These are phyloP conservation scores for Hortiboletus flavorubellus DNA, from an alignment of 768 basidiomycete species.

Conservation along the genomic window DNA sequence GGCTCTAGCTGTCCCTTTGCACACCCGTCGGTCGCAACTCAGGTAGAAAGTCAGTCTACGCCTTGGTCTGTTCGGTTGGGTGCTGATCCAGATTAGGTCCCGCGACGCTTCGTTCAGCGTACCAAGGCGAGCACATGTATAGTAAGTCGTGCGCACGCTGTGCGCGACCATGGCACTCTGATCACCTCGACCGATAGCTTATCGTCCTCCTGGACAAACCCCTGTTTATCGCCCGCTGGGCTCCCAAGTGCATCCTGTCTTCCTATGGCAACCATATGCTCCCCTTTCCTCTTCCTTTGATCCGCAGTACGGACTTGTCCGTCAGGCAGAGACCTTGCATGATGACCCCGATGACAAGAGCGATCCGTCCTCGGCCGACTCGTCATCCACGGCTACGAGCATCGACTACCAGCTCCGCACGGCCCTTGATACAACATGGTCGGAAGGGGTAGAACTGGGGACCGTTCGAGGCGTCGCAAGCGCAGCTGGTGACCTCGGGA, in stretches of 20 bases:
- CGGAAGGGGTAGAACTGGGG: constrained; percentile 1
- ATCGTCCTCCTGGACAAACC: constrained; percentile 13
- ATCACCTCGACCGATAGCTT: constrained; percentile 16
- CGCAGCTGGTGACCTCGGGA: constrained; percentile 10
- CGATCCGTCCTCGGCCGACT: constrained; percentile 27
- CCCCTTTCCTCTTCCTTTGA: constrained; percentile 15
- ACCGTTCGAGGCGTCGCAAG: background rate
- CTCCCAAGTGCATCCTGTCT: constrained; percentile 15
- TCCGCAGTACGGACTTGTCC: constrained; percentile 10
- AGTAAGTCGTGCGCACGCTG: constrained; percentile 11
- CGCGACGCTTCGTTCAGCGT: constrained; percentile 6
- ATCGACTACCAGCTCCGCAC: constrained; percentile 9
- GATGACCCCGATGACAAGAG: constrained; percentile 26
- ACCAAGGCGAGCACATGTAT: constrained; percentile 16
- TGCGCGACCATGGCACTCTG: background rate
- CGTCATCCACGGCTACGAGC: constrained; percentile 12
- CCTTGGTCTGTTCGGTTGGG: background rate
- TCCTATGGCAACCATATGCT: constrained; percentile 33
- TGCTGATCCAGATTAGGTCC: constrained; percentile 14
- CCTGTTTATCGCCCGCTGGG: constrained; percentile 15
- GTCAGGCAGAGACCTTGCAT: constrained; percentile 2
- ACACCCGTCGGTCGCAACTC: constrained; percentile 13
- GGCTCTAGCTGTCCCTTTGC: constrained; percentile 27
- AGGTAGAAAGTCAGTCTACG: constrained; percentile 16
- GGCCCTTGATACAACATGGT: constrained; percentile 1